Conservation (phyloP, 1,284 basidiomycete species). For the Mycosarcoma maydis region DNA sequence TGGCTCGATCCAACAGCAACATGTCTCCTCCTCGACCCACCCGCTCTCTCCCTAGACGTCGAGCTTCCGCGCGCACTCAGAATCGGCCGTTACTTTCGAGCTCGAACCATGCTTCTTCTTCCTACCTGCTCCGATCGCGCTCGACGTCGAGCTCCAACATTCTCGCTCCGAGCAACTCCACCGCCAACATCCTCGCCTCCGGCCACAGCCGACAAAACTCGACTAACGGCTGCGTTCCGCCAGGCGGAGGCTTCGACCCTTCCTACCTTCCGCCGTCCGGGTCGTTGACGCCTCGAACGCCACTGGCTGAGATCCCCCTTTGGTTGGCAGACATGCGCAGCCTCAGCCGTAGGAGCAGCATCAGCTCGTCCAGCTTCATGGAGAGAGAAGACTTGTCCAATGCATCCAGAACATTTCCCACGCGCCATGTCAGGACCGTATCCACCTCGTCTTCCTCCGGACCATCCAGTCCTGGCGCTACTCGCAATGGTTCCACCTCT, state of each 20-base stretch:
- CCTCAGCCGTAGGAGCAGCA: slow-evolving; percentile 37
- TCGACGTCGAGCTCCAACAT: slow-evolving; percentile 31
- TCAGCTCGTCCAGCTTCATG: slow-evolving; percentile 29
- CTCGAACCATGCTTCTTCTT: slow-evolving; percentile 26
- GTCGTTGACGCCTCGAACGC: slow-evolving; percentile 39
- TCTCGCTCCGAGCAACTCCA: slow-evolving; percentile 29
- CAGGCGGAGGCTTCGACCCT: slow-evolving; percentile 28
- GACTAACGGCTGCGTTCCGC: slow-evolving; percentile 14
- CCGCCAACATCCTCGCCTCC: slow-evolving; percentile 42
- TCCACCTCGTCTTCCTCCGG: slow-evolving; percentile 26
- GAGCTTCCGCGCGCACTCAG: slow-evolving; percentile 37
- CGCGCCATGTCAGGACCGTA: slow-evolving; percentile 31
- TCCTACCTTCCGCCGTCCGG: slow-evolving; percentile 28
- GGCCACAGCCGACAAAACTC: slow-evolving; percentile 23
- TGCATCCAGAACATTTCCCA: slow-evolving; percentile 7
- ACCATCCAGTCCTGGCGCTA: slow-evolving; percentile 26
- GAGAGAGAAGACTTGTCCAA: slow-evolving; percentile 30
- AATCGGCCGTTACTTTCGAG: slow-evolving; percentile 27
- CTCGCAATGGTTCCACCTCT: slow-evolving; percentile 37
- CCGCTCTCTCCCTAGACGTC: slow-evolving; percentile 28
- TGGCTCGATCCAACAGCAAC: slow-evolving; percentile 26
- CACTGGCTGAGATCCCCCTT: slow-evolving; percentile 45
- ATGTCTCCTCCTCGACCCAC: slow-evolving; percentile 47
- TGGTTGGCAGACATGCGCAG: slow-evolving; percentile 50
- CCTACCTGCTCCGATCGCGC: slow-evolving; percentile 33